Evolutionary conservation across 768 basidiomycete genomes (phyloP).

Genomic region (Phanerodontia chrysosporium): DNA sequence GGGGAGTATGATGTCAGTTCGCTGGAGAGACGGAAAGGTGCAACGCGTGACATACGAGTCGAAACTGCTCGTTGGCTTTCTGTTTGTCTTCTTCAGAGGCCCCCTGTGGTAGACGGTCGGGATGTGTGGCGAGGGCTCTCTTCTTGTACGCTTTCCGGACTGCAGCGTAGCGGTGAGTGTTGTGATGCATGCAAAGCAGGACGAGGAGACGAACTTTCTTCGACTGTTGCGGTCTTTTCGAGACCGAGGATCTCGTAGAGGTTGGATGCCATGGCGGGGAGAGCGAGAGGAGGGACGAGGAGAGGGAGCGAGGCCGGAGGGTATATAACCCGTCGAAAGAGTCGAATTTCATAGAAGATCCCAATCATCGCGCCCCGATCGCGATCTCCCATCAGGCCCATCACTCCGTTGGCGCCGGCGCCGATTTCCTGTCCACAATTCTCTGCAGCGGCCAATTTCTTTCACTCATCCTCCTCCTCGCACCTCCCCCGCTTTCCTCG

Average conservation of each 20-base stretch:
- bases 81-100: constrained; percentile 57
- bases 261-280: constrained; percentile 13
- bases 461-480: not conserved
- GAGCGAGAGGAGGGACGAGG: not conserved
- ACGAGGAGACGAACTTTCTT: constrained; percentile 51
- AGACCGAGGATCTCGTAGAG: constrained; percentile 65
- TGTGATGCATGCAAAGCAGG: not conserved
- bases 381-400: constrained; percentile 1
- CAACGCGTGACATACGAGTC: constrained; percentile 31
- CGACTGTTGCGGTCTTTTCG: constrained; percentile 47
- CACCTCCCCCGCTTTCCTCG: not conserved
- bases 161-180: constrained; percentile 24
- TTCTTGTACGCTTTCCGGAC: constrained; percentile 79
- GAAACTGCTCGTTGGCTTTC: constrained; percentile 54
- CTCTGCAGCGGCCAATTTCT: not conserved
- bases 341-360: constrained; percentile 11
- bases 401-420: not conserved
- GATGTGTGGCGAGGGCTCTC: constrained; percentile 69
- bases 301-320: not conserved
- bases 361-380: too few species aligned
- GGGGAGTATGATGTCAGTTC: not conserved
- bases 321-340: constrained; percentile 5
- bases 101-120: constrained; percentile 60
- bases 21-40: not conserved
- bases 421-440: not conserved